phyloP scores from a whole-genome alignment of 441 rosid species.

The Isatis lusitanica region DNA sequence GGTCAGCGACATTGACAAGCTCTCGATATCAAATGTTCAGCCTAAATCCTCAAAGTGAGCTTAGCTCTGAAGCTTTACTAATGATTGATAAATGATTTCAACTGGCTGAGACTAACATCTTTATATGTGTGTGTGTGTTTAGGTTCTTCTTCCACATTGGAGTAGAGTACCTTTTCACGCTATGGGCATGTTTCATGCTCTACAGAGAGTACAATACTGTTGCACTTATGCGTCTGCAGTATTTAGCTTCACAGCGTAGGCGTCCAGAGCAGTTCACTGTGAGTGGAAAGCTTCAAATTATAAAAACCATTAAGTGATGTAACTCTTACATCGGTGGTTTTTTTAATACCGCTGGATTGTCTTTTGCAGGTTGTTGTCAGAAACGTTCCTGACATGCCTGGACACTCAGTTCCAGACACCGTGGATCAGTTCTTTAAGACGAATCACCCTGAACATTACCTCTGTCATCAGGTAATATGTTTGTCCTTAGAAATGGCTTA shows the following conservation, averaged over 20 bases:
- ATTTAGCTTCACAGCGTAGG: conserved; percentile 78
- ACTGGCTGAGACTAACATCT: not conserved
- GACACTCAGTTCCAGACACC: conserved; percentile 57
- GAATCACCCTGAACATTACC: conserved; percentile 88
- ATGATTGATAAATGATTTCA: not conserved
- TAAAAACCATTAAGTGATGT: not conserved
- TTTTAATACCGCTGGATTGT: not conserved
- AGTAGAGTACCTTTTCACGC: conserved; percentile 78
- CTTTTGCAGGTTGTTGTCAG: conserved; percentile 78
- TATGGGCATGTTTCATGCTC: conserved; percentile 88
- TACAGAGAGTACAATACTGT: conserved; percentile 83
- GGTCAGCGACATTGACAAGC: conserved; percentile 84
- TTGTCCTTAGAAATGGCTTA: not conserved
- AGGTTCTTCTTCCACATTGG: conserved; percentile 95
- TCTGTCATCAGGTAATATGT: conserved; percentile 75
- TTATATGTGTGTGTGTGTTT: not conserved
- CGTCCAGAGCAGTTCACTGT: conserved; percentile 93
- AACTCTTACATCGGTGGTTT: not conserved
- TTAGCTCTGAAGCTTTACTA: not conserved
- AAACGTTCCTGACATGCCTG: conserved; percentile 71
- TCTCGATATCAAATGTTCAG: conserved; percentile 90
- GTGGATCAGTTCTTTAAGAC: conserved; percentile 77
- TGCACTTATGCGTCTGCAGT: conserved; percentile 79
- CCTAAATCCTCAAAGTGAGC: conserved; percentile 72
- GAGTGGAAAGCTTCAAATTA: conserved; percentile 39